phyloP scores from a whole-genome alignment of 345 rosid species.

The Rhizophora apiculata region DNA sequence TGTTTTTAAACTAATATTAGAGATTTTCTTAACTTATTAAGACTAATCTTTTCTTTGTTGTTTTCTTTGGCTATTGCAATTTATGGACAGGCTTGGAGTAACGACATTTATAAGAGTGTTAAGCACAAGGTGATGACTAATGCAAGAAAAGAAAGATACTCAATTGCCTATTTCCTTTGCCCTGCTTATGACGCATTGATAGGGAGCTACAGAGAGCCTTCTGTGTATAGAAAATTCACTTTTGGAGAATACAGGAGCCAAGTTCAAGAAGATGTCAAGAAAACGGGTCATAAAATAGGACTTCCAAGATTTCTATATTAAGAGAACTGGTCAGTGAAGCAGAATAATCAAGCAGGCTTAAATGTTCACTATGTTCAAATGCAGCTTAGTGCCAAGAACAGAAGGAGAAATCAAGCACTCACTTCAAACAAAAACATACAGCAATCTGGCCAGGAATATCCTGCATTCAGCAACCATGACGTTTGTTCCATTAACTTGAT shows the following conservation, averaged over 20 bases:
- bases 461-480: too few relatives aligned
- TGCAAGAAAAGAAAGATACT: constrained; percentile 44
- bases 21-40: background rate
- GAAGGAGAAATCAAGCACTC: too few relatives aligned
- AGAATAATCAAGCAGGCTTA: background rate
- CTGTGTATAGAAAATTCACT: constrained; percentile 53
- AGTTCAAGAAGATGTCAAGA: constrained; percentile 59
- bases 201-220: constrained; percentile 48
- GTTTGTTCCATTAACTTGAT: too few relatives aligned
- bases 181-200: constrained; percentile 53
- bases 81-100: constrained; percentile 64
- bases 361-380: background rate
- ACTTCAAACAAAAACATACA: background rate
- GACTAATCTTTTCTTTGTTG: background rate
- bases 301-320: constrained; percentile 51
- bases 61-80: background rate
- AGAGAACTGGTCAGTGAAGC: background rate
- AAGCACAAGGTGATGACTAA: constrained; percentile 60
- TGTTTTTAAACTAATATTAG: too few relatives aligned
- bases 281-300: constrained; percentile 53
- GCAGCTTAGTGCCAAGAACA: background rate
- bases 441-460: background rate
- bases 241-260: constrained; percentile 55
- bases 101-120: constrained; percentile 57
- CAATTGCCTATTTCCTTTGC: constrained; percentile 64